Evolutionary conservation across 23 red algal genomes (phyloP), one percentile per base, ranked within the genome.

Genomic region (Gracilariopsis chorda): DNA sequence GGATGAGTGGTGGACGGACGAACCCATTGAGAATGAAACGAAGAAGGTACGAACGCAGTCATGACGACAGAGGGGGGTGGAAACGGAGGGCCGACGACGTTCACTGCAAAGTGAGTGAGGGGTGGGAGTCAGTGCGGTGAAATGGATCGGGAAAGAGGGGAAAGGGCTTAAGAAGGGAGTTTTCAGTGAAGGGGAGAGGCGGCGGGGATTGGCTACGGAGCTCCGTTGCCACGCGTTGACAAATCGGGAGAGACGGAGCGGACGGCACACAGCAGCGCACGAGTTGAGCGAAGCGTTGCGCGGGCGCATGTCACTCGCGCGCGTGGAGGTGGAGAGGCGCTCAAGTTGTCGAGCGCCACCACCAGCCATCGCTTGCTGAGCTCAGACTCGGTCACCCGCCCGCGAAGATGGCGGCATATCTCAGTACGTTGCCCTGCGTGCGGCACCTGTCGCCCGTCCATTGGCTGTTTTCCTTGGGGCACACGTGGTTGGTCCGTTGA

Each of bases 21-120:
- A 46, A 73, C 30, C 67, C 67, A 73, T 73, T 73, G 67, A 36
- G 67, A 73, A 14, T 36, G 4, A 24, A 46, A 46, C n/a, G 67
- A 73, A 42, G 67, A 45, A 36, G 67, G 67, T 0, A 73, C 67
- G 37, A 73, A 73, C 19, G 67, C 67, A 45, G 67, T 73, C 67
- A 73, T 73, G 67, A 7, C 17, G 40, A 9, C 2, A 65, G 28
- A 4, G 60, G 2, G 4, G 55, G 7, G 19, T n/a, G 55, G 55
- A 9, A 59, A 59, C 16, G 6, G 55, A 59, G 29, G 55, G 16
- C 4, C 16, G 19, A 27, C 6, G 7, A n/a, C n/a, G 55, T 27
- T 19, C 55, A 27, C 55, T 19, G 55, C 6, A 19, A 4, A 59
- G n/a, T n/a, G n/a, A n/a, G n/a, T n/a, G n/a, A n/a, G 55, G 5